phyloP scores from a whole-genome alignment of 768 basidiomycete genomes.

The Mycena olivaceomarginata region DNA sequence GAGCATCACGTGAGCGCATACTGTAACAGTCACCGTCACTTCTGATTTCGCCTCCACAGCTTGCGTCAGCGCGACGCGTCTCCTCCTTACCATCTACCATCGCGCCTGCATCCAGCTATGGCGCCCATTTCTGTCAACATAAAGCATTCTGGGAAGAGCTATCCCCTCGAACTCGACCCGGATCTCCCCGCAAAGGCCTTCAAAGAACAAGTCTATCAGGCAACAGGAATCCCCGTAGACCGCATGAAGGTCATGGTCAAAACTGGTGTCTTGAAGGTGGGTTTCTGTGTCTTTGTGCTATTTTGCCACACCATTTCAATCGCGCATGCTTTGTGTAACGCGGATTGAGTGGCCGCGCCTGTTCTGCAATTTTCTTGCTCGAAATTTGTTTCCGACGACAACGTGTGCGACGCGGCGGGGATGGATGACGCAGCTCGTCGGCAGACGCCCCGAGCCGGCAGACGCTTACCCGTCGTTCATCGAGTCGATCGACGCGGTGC shows the following conservation, averaged over 20 bases:
- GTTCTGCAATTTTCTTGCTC: not conserved
- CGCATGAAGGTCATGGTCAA: constrained; percentile 99
- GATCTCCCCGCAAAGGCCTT: constrained; percentile 82
- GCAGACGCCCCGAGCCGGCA: constrained; percentile 77
- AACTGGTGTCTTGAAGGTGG: constrained; percentile 91
- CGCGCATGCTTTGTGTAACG: not conserved
- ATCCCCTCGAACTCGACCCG: constrained; percentile 83
- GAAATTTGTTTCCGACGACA: constrained; percentile 83
- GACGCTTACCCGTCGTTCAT: constrained; percentile 65
- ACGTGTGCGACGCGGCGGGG: constrained; percentile 84
- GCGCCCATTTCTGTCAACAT: constrained; percentile 84
- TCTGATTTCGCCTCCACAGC: not conserved
- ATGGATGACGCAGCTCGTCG: constrained; percentile 87
- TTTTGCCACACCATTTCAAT: not conserved
- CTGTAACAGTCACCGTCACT: not conserved
- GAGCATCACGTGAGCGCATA: not conserved
- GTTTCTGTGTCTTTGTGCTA: constrained; percentile 38
- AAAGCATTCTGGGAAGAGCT: constrained; percentile 92
- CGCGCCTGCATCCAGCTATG: constrained; percentile 63
- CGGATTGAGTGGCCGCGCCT: constrained; percentile 1
- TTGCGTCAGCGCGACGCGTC: constrained; percentile 51
- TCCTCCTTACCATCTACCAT: constrained; percentile 32
- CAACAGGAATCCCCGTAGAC: constrained; percentile 91
- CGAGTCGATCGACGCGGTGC: constrained; percentile 64
- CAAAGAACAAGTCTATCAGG: constrained; percentile 88